Percentiles rank a stretch among this genome's conserved stretches.
Conservation (phyloP, 1,284 basidiomycete genomes). For the Thecaphora thlaspeos region DNA sequence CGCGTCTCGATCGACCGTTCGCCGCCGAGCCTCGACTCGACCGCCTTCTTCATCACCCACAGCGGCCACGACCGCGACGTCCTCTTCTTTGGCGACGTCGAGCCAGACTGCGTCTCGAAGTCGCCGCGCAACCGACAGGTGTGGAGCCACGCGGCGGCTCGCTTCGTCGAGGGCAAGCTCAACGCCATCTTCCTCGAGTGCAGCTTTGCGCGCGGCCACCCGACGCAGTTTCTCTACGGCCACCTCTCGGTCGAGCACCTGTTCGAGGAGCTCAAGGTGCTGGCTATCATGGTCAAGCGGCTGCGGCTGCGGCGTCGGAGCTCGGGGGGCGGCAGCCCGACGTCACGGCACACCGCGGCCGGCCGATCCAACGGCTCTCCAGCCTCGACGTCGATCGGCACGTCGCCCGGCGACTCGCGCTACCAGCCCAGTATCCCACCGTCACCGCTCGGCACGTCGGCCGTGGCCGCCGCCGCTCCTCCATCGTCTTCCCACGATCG, state of each 20-base stretch:
- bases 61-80: slow-evolving; percentile 43
- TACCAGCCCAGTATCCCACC: slow-evolving; percentile 18
- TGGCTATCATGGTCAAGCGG: slow-evolving; percentile 40
- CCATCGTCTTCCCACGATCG: no score
- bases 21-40: slow-evolving; percentile 45
- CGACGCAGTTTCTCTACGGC: slow-evolving; percentile 47
- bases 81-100: slow-evolving; percentile 55
- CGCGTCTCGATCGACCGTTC: slow-evolving; percentile 28
- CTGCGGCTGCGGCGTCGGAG: slow-evolving; percentile 2
- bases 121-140: slow-evolving; percentile 39
- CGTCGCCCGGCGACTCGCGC: slow-evolving; percentile 1
- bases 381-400: background rate
- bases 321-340: background rate
- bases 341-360: background rate
- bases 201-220: slow-evolving; percentile 44
- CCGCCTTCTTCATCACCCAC: slow-evolving; percentile 53
- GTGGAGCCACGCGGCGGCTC: slow-evolving; percentile 46
- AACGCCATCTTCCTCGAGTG: slow-evolving; percentile 52
- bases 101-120: slow-evolving; percentile 47
- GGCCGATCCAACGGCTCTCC: background rate
- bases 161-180: slow-evolving; percentile 41
- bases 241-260: slow-evolving; percentile 47
- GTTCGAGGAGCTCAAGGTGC: slow-evolving; percentile 42
- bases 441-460: slow-evolving; percentile 26
- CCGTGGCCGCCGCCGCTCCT: slow-evolving; percentile 2